Base-by-base conservation (phyloP, 2,329 filamentous ascomycete species). In the Pseudocercospora fuligena region DNA sequence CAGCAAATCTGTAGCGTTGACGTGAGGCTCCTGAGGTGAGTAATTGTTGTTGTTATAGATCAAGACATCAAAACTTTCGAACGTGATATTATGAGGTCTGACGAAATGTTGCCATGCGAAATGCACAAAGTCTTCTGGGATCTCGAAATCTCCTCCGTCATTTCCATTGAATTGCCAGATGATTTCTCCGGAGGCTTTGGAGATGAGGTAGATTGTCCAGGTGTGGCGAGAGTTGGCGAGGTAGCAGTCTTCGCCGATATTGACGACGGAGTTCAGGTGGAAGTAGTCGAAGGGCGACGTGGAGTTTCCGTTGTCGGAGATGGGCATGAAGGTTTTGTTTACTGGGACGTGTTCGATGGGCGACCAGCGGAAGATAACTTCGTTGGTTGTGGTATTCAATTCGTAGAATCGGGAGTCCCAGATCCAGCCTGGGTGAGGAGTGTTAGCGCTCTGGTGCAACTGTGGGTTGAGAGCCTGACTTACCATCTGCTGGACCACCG, bases 301-400 rank as follows among this genome's bases (percentile, higher is more conserved):
- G 16, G n/a, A 43, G 23, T 53, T 63, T 6, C 66, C 60, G 40
- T 53, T 53, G 12, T 7, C 40, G 16, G 46, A 47, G 16, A 60
- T 51, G 16, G 23, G 64, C 6, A 65, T 59, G n/a, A 66, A 65
- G 27, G 72, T 71, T 8, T 63, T 56, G 2, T 60, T 64, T 25
- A 74, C 53, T 8, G 68, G 69, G 2, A 74, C 57, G 49, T 82
- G 79, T 0, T 78, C 78, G 0, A 82, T 67, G 2, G 79, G 74
- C 40, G 78, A 81, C 82, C 82, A 83, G 5, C 65, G 71, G 62
- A 80, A 83, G 1, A 83, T 63, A 1, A 83, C 69, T 25, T 81
- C 72, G 27, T 75, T 74, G 0, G 80, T 82, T 36, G 75, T 72
- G 8, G 81, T 72, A 51, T 83, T 80, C n/a, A 83, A 73, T 66